phyloP scores from a whole-genome alignment of 805 yeast genomes.

The Pichia manshurica region DNA sequence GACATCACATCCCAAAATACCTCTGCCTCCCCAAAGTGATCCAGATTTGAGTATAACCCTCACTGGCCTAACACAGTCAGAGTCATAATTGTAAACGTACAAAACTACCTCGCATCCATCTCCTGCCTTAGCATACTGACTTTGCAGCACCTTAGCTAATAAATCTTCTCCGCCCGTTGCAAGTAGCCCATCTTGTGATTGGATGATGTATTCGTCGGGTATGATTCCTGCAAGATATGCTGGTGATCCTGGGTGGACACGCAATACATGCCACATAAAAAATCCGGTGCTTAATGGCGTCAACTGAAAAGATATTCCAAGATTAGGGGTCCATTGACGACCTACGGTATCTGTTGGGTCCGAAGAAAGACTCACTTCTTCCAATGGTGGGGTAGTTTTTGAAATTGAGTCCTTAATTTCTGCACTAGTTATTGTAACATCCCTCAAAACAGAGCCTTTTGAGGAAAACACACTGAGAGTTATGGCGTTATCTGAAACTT shows the following conservation, averaged over 20 bases:
- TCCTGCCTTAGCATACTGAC: constrained; percentile 36
- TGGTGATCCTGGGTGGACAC: constrained; percentile 69
- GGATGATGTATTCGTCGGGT: constrained; percentile 86
- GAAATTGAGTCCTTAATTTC: constrained; percentile 17
- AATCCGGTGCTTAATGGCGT: constrained; percentile 71
- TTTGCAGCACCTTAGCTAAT: constrained; percentile 58
- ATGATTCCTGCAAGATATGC: constrained; percentile 78
- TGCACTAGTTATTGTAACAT: constrained; percentile 30
- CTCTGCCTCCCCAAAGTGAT: constrained; percentile 77
- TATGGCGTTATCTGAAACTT: constrained; percentile 28
- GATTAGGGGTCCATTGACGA: constrained; percentile 20
- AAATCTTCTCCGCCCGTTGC: constrained; percentile 84
- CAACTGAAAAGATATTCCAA: constrained; percentile 72
- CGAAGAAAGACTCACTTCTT: constrained; percentile 26
- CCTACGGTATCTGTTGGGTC: constrained; percentile 5
- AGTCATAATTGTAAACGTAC: constrained; percentile 84
- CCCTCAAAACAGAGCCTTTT: constrained; percentile 63
- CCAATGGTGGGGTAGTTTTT: constrained; percentile 16
- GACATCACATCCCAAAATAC: constrained; percentile 87
- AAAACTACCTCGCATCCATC: constrained; percentile 34
- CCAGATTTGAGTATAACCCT: constrained; percentile 64
- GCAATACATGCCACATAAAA: constrained; percentile 80
- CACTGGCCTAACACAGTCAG: constrained; percentile 71
- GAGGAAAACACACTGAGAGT: constrained; percentile 75
- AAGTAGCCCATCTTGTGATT: constrained; percentile 78